Percentiles rank a stretch among this genome's conserved stretches.
Evolutionary conservation across 345 rosid species (phyloP).

Genomic region (Eucalyptus victrix): DNA sequence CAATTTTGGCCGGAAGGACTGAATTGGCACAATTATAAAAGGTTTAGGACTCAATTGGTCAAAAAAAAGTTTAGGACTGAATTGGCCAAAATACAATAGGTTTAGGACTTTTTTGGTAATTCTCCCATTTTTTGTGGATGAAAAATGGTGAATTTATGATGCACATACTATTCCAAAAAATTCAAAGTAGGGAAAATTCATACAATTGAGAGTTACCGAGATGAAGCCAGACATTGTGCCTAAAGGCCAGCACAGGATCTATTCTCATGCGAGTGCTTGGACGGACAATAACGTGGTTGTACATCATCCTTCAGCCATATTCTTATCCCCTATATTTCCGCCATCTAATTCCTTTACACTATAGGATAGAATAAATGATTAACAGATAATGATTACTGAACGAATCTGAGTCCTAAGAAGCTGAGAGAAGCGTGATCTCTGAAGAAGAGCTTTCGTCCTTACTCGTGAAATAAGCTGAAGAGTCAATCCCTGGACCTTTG

Average conservation of each 20-base stretch:
- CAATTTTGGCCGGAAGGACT: too few relatives aligned
- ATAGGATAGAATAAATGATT: neutral
- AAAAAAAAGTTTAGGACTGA: too few relatives aligned
- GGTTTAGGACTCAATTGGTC: too few relatives aligned
- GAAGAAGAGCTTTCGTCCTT: slow-evolving; percentile 20
- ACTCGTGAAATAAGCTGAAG: slow-evolving; percentile 22
- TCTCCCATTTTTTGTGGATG: neutral
- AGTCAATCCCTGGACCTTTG: slow-evolving; percentile 64
- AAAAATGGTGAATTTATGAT: neutral
- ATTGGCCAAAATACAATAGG: too few relatives aligned
- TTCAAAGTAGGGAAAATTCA: neutral
- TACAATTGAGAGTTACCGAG: neutral
- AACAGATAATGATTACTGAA: neutral
- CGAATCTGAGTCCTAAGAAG: neutral
- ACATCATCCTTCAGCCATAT: neutral
- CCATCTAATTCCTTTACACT: neutral
- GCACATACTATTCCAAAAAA: neutral
- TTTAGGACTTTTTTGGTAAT: too few relatives aligned
- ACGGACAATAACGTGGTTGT: neutral
- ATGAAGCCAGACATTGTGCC: neutral
- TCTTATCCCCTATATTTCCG: neutral
- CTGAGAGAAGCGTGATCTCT: slow-evolving; percentile 9
- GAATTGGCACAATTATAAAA: too few relatives aligned
- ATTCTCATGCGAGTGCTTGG: neutral
- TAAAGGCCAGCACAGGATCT: neutral